Base-by-base conservation (phyloP, 2,329 filamentous ascomycete genomes). In the Arthrinium puccinioides region DNA sequence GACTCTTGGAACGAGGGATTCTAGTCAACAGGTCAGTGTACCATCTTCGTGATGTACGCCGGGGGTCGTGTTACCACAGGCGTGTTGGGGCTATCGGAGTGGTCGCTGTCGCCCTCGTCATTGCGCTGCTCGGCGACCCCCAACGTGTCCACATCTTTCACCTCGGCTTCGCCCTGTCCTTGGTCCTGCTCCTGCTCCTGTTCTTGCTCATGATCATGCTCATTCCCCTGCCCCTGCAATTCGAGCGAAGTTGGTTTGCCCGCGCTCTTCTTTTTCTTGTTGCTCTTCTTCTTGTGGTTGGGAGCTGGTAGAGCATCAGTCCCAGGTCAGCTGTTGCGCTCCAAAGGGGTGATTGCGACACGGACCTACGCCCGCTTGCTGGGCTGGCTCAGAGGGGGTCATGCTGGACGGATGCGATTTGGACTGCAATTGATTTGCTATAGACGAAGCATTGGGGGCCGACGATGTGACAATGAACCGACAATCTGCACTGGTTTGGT, bases 181-280 rank as follows among this genome's bases (percentile, higher is more conserved):
- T 29, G 26, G 4, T 21, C 26, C 26, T 19, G 29, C 27, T 37
- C 19, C 26, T 43, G 35, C 14, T 41, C 37, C 14, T 37, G 34
- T 34, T 21, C 55, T 60, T 25, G 23, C 13, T 25, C 9, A 9
- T 25, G 23, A 9, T 33, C n/a, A n/a, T n/a, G n/a, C 33, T 50
- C 59, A 34, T 59, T 49, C 39, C 61, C 57, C 33, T 53, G 45
- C 9, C 59, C 44, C 49, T 69, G 71, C 40, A 60, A 55, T 54
- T 70, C 73, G 53, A 60, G 61, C 30, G 63, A 63, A n/a, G n/a
- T n/a, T n/a, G n/a, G n/a, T n/a, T n/a, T n/a, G n/a, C n/a, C n/a
- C n/a, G n/a, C n/a, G 48, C 69, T 73, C 65, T 72, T 76, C 63
- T 74, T 78, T 60, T 76, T 78, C 50, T 71, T 76, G 51, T 67